A percentile compares a stretch with the other conserved stretches of the same genome.
Evolutionary conservation across 2,329 filamentous ascomycete species (phyloP).

Genomic region (Coniochaeta sp.): DNA sequence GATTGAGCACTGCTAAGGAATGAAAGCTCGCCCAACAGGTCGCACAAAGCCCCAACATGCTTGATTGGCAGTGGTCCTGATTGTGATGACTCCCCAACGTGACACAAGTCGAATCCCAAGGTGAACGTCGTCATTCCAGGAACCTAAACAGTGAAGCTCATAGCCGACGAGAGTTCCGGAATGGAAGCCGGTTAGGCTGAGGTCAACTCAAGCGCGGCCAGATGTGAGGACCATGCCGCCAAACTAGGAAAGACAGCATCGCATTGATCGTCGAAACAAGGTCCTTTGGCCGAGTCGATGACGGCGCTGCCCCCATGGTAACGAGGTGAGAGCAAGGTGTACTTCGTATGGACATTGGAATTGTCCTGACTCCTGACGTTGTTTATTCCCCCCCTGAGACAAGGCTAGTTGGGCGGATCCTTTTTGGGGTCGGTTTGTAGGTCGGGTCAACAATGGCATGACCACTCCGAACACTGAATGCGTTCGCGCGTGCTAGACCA

Average conservation of each 20-base stretch:
- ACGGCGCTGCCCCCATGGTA: not conserved
- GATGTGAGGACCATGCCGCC: not conserved
- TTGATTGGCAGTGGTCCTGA: not conserved
- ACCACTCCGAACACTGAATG: not conserved
- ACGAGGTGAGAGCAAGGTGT: not conserved
- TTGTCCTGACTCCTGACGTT: no score
- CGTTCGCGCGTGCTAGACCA: slow-evolving; percentile 2
- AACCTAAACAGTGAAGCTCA: no score
- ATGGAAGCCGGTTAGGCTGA: not conserved
- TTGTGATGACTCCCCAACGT: not conserved
- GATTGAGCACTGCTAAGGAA: no score
- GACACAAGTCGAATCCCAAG: not conserved
- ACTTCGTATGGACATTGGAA: no score
- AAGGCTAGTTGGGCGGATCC: no score
- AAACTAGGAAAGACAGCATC: not conserved
- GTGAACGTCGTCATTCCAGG: no score
- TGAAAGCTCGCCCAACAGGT: not conserved
- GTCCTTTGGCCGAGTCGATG: not conserved
- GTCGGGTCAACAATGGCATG: not conserved
- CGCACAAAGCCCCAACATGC: not conserved
- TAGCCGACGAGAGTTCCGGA: not conserved
- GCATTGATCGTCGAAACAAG: not conserved
- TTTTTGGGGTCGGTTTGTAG: no score
- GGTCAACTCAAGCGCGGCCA: not conserved
- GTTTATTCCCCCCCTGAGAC: not conserved